Evolutionary conservation across 1,284 basidiomycete genomes (phyloP).

Genomic region (Xerocomus amazonicus): DNA sequence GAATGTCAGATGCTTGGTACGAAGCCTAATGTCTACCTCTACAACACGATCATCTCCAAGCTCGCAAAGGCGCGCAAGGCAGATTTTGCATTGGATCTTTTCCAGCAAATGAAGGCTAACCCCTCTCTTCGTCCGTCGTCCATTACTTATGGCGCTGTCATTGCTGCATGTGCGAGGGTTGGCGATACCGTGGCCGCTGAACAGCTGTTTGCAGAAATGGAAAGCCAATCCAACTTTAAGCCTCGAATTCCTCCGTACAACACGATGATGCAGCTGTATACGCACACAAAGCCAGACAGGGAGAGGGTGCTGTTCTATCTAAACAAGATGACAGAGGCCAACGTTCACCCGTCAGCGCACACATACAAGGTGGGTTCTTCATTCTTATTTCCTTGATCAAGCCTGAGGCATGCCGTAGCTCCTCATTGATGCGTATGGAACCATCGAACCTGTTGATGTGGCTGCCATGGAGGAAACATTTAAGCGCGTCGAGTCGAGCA

Average conservation of each 20-base stretch:
- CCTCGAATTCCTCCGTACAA: constrained; percentile 93
- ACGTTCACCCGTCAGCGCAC: constrained; percentile 77
- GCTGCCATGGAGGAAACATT: constrained; percentile 75
- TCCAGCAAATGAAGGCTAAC: constrained; percentile 77
- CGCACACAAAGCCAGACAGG: constrained; percentile 85
- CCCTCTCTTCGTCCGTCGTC: constrained; percentile 65
- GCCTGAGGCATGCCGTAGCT: constrained; percentile 47
- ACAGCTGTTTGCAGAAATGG: constrained; percentile 86
- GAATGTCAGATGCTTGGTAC: constrained; percentile 75
- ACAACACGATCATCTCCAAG: constrained; percentile 95
- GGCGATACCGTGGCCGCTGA: constrained; percentile 87
- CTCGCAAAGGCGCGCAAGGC: constrained; percentile 90
- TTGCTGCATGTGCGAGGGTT: constrained; percentile 91
- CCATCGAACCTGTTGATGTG: constrained; percentile 83
- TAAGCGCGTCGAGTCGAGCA: constrained; percentile 52
- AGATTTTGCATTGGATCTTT: constrained; percentile 81
- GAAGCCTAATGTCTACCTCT: constrained; percentile 79
- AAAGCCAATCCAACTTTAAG: constrained; percentile 67
- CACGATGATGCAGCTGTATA: constrained; percentile 98
- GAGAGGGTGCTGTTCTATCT: constrained; percentile 77
- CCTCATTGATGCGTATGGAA: constrained; percentile 87
- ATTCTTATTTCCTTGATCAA: neutral
- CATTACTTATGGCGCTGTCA: constrained; percentile 94
- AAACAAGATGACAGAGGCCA: constrained; percentile 59
- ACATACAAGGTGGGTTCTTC: constrained; percentile 78